A percentile compares a stretch with the other conserved stretches of the same genome.
These are phyloP conservation scores for Termitomyces sp. DNA, from an alignment of 768 basidiomycete species.

Conservation along the genomic window DNA sequence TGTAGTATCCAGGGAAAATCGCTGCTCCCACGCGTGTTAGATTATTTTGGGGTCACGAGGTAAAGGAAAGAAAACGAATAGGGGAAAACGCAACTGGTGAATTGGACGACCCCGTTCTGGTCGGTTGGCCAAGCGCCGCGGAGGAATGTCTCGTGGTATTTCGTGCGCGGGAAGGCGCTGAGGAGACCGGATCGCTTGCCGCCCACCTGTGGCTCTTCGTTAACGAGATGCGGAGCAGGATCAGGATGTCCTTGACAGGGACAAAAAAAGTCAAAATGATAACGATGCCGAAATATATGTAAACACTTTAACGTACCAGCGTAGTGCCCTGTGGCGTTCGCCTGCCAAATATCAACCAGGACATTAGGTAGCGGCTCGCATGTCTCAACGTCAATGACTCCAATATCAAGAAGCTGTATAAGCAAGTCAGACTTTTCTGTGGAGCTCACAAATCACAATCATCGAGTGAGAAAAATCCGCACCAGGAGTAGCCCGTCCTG, in stretches of 20 bases:
- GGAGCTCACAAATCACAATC: background rate
- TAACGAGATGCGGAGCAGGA: constrained; percentile 36
- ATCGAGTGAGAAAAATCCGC: too few relatives aligned
- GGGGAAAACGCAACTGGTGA: constrained; percentile 40
- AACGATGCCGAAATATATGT: too few relatives aligned
- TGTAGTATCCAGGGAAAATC: constrained; percentile 55
- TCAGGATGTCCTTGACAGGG: constrained; percentile 36
- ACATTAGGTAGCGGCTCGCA: constrained; percentile 51
- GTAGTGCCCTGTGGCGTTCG: constrained; percentile 51
- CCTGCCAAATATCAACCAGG: constrained; percentile 57
- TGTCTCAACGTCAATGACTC: constrained; percentile 54
- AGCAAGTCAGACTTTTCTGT: background rate
- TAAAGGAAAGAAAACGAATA: background rate
- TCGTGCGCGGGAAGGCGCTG: constrained; percentile 39
- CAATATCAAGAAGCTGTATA: constrained; percentile 44
- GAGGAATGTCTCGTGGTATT: constrained; percentile 39
- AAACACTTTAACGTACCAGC: constrained; percentile 27
- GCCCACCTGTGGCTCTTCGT: constrained; percentile 42
- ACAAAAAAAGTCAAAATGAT: too few relatives aligned
- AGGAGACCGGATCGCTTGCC: constrained; percentile 40
- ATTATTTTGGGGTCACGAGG: constrained; percentile 10
- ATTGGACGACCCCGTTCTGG: constrained; percentile 46
- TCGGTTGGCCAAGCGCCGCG: constrained; percentile 53
- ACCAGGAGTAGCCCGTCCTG: constrained; percentile 46
- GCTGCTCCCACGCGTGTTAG: constrained; percentile 14